Base-by-base conservation (phyloP, 805 yeast genomes). In the Ogataea thermomethanolica region DNA sequence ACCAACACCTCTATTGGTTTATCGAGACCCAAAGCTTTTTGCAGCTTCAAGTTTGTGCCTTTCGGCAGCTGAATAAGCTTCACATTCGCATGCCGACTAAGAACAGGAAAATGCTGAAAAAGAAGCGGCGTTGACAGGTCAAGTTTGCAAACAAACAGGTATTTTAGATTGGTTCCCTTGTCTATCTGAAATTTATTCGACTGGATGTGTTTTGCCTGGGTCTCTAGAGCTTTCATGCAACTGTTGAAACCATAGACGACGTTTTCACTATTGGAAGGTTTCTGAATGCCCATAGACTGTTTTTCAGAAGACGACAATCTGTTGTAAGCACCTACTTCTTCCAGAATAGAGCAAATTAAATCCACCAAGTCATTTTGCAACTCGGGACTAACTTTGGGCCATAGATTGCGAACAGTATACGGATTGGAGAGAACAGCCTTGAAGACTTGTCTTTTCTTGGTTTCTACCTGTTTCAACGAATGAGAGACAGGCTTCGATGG, bases 391-490 rank as follows among this genome's bases (percentile, higher is more conserved):
- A 70, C 53, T 27, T 56, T 54, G 4, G 76, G 75, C 76, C 76
- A 71, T 27, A 46, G 27, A 25, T 45, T 46, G 8, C 45, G 66
- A 37, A 70, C 71, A 1, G 82, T 71, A 53, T 66, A 80, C 3
- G 89, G 87, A 45, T 77, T 78, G 24, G 79, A 81, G 20, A 81
- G 63, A 3, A 81, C 65, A 0, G 89, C 84, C 55, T 76, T 80
- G 61, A 76, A 77, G 2, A 79, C 78, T 49, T 78, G 81, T 44
- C 72, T 67, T 34, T 75, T 65, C 50, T 70, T 71, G 46, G 65
- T 63, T 36, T 79, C 83, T 2, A 69, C 44, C 15, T 69, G 72
- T 46, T 73, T 77, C n/a, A 53, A 25, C 5, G 51, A 45, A 11
- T 34, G 20, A 6, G 43, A 13, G 8, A 41, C 22, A 22, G 42